Base-by-base conservation (phyloP, 2,329 filamentous ascomycete genomes). In the Ophiostoma ulmi region DNA sequence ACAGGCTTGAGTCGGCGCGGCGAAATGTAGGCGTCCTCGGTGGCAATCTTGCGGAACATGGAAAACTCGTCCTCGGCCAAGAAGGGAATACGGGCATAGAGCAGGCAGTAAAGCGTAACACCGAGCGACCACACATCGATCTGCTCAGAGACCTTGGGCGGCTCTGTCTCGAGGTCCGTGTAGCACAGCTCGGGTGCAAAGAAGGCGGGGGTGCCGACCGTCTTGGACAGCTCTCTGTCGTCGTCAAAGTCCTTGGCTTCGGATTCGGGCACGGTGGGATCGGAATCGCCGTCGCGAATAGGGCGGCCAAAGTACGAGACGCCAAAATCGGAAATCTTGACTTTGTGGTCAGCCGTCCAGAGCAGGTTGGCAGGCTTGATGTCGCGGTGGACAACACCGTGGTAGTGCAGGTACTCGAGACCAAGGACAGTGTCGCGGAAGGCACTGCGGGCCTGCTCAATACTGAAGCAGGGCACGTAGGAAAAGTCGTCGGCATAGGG, bases 301-400 rank as follows among this genome's bases (percentile, higher is more conserved):
- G 93, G 93, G 68, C 93, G 89, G 38, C 95, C 95, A 73, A 99
- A 92, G 79, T 98, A 99, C 0, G 95, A 99, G 1, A 99, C 95
- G 41, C 95, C 95, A 81, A 99, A 99, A 77, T 99, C 95, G 5
- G 95, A 98, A 72, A 99, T 99, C 83, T 99, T 99, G 77, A 97
- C 92, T 17, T 90, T 89, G 75, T 94, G 89, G 74, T 93, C 90
- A 75, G 83, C 89, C 68, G 93, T 96, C 83, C 94, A 93, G 7
- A 99, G 84, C 7, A 99, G 85, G 78, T 98, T 98, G 52, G 94
- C 94, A 1, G 91, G 91, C 77, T 94, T 94, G 79, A 94, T 94
- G 76, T 94, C 91, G 68, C 91, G 88, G 76, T 94, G 91, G 36
- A 94, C 91, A 64, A 94, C 91, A 20, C 91, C 91, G 77, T 94